Evolutionary conservation across 306 rosid species (phyloP).

Genomic region (Delonix regia): DNA sequence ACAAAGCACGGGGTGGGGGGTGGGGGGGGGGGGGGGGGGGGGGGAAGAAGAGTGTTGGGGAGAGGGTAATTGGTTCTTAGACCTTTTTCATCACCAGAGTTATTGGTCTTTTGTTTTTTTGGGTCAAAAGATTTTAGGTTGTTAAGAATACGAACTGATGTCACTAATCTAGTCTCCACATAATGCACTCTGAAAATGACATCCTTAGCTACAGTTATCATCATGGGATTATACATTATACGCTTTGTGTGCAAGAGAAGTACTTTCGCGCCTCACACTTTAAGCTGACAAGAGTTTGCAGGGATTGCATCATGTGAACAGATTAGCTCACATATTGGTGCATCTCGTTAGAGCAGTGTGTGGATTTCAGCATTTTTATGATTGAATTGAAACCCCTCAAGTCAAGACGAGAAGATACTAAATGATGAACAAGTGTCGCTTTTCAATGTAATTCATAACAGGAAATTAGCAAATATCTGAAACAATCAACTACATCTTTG

Average conservation of each 20-base stretch:
- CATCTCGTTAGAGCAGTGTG: neutral
- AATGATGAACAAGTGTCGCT: neutral
- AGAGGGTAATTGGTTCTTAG: too few relatives aligned
- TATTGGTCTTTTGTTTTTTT: too few relatives aligned
- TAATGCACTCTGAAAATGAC: neutral
- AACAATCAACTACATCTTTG: neutral
- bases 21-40: too few relatives aligned
- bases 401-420: slow-evolving; percentile 14
- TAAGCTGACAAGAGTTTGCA: neutral
- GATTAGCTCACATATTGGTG: neutral
- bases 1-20: too few relatives aligned
- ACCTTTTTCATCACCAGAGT: too few relatives aligned
- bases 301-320: neutral
- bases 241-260: neutral
- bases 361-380: neutral
- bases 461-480: slow-evolving; percentile 10
- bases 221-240: neutral
- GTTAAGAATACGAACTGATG: too few relatives aligned
- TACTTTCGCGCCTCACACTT: neutral
- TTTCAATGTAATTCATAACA: slow-evolving; percentile 6
- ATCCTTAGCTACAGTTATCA: neutral
- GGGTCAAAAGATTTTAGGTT: too few relatives aligned
- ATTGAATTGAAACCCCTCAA: slow-evolving; percentile 1
- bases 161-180: too few relatives aligned
- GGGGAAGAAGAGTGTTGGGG: too few relatives aligned